Base-by-base conservation (phyloP, 805 yeast genomes). In the Saturnispora serradocipensis region DNA sequence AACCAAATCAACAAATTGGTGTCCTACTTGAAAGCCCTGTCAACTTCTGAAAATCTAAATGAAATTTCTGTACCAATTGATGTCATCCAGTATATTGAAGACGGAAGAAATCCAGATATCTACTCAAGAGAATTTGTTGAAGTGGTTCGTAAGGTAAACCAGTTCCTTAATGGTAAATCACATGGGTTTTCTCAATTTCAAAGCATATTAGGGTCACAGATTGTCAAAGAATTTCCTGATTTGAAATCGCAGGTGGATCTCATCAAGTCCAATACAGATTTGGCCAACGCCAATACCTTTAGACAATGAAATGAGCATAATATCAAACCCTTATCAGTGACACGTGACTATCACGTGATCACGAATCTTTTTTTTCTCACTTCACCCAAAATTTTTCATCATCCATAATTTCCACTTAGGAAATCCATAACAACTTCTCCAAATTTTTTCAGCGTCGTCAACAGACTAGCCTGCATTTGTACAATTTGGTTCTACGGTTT, bases 121-220 rank as follows among this genome's bases (percentile, higher is more conserved):
- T 93, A 93, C 67, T 89, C 98, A 0, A 77, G 99, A 64, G 99
- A 93, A 69, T 93, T 93, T 68, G 88, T 91, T 15, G 99, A 93
- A 64, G 87, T 91, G 35, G 85, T 93, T n/a, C 82, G 89, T 39
- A 83, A 88, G 59, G 82, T 89, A 44, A 93, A 93, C 62, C 97
- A 95, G 61, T 81, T 84, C 57, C 73, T 93, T 50, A 78, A 88
- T 61, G 98, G 97, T 4, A 88, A 88, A 65, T 80, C 87, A 77
- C 61, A 70, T 43, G 96, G 89, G 3, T 62, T 63, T 32, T 56
- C 53, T 18, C 54, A 77, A 51, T 75, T 90, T 56, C 72, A 86
- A 59, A 80, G 82, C 54, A 74, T 77, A 0, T 67, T 93, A 54
- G 88, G 88, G 0, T 79, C 74, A 18, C 83, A 87, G 62, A 77